Percentiles rank a stretch among this genome's conserved stretches.
These are phyloP conservation scores for Waitea zeae DNA, from an alignment of 1,284 basidiomycete genomes.

Conservation along the genomic window DNA sequence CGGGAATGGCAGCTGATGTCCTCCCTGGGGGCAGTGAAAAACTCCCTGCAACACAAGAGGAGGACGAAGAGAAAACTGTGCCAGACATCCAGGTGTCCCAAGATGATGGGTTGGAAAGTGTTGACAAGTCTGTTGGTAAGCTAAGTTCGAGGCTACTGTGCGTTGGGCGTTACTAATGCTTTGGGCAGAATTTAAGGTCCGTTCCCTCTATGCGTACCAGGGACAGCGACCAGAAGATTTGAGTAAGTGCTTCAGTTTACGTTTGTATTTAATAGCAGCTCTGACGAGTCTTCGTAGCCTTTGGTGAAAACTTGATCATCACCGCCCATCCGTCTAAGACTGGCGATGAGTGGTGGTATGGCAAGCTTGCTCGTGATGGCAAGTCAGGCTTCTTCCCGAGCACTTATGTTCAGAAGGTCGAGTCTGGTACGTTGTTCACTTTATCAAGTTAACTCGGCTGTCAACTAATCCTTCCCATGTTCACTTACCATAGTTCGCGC, in stretches of 20 bases:
- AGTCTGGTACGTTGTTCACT: slow-evolving; percentile 52
- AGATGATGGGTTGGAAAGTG: slow-evolving; percentile 52
- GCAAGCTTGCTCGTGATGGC: slow-evolving; percentile 48
- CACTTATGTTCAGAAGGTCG: slow-evolving; percentile 66
- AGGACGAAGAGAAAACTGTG: slow-evolving; percentile 25
- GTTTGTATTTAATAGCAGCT: slow-evolving; percentile 1
- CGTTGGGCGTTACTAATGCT: slow-evolving; percentile 27
- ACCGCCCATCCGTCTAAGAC: slow-evolving; percentile 74
- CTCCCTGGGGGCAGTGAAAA: slow-evolving; percentile 11
- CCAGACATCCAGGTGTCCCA: slow-evolving; percentile 44
- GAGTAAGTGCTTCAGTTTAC: slow-evolving; percentile 29
- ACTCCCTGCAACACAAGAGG: slow-evolving; percentile 44
- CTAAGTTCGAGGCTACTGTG: too few relatives aligned
- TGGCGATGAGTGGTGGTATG: slow-evolving; percentile 89
- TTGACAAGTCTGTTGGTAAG: slow-evolving; percentile 56
- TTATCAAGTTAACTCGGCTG: slow-evolving; percentile 3
- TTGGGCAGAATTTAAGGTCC: slow-evolving; percentile 60
- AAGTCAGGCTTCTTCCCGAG: slow-evolving; percentile 83
- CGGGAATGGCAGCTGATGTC: slow-evolving; percentile 67
- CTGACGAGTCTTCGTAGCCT: slow-evolving; percentile 29
- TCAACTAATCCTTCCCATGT: slow-evolving; percentile 3
- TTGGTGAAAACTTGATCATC: slow-evolving; percentile 70
- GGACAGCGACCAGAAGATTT: slow-evolving; percentile 81
- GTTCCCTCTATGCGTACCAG: slow-evolving; percentile 71
- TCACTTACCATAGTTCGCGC: slow-evolving; percentile 32